phyloP scores from a whole-genome alignment of 306 rosid species.

The Sicyos edulis region DNA sequence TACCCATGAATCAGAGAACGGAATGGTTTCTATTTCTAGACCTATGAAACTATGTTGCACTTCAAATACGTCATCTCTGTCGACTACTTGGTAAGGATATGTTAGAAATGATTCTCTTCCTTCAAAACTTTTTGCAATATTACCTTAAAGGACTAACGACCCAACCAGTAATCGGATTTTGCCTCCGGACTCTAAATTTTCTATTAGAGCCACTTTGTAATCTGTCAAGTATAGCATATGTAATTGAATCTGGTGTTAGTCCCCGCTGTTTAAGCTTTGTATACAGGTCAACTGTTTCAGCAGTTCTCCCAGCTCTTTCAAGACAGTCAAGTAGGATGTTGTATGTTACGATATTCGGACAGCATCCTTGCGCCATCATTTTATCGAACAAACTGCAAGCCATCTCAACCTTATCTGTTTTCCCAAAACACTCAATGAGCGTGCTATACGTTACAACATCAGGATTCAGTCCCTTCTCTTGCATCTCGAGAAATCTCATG shows the following conservation, averaged over 20 bases:
- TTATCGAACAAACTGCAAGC: constrained; percentile 69
- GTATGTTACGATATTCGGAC: constrained; percentile 77
- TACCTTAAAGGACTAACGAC: constrained; percentile 80
- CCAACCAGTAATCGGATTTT: constrained; percentile 93
- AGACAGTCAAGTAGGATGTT: constrained; percentile 88
- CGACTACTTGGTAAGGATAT: background rate
- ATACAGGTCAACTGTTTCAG: constrained; percentile 85
- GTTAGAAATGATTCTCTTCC: background rate
- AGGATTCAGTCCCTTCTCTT: constrained; percentile 72
- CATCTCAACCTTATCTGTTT: constrained; percentile 85
- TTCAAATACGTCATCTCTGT: background rate
- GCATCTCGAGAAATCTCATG: constrained; percentile 91
- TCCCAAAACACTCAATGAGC: constrained; percentile 90
- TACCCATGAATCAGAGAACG: background rate
- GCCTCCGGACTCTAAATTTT: constrained; percentile 61
- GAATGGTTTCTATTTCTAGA: background rate
- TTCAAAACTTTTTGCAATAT: background rate
- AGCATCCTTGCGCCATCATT: constrained; percentile 73
- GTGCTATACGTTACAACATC: constrained; percentile 95
- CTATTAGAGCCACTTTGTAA: constrained; percentile 65
- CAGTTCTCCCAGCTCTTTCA: constrained; percentile 78
- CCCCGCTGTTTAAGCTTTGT: constrained; percentile 88
- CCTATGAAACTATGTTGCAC: background rate
- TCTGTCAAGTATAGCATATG: constrained; percentile 79
- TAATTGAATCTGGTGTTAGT: constrained; percentile 76